Conservation (phyloP, 768 basidiomycete genomes). For the Tricholomella constricta region DNA sequence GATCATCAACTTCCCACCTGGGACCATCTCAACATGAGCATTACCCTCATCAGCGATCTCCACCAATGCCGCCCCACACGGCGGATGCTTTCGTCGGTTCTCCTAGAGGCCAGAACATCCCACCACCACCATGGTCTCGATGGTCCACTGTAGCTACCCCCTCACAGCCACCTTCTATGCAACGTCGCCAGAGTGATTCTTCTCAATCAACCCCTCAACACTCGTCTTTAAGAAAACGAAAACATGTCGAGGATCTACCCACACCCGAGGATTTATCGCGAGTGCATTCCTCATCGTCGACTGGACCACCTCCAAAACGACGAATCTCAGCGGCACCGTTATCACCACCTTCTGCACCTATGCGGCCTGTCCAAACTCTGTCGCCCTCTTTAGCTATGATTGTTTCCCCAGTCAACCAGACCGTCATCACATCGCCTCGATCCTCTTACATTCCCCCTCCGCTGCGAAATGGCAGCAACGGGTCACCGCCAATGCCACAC, state of each 20-base stretch:
- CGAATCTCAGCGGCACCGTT: conserved; percentile 33
- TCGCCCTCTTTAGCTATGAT: conserved; percentile 68
- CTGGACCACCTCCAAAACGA: conserved; percentile 37
- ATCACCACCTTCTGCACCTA: conserved; percentile 26
- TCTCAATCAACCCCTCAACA: conserved; percentile 39
- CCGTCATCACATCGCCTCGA: conserved; percentile 39
- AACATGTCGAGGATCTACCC: conserved; percentile 41
- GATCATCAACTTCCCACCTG: conserved; percentile 13
- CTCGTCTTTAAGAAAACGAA: conserved; percentile 46
- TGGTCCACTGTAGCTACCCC: conserved; percentile 51
- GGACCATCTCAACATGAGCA: conserved; percentile 16
- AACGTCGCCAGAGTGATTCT: conserved; percentile 37
- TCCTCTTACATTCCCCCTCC: conserved; percentile 32
- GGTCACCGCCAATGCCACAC: conserved; percentile 27
- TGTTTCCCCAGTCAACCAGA: conserved; percentile 54
- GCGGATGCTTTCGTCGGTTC: conserved; percentile 12
- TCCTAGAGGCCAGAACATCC: conserved; percentile 24
- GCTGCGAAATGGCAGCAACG: conserved; percentile 24
- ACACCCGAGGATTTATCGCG: conserved; percentile 24
- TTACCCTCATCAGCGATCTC: conserved; percentile 17
- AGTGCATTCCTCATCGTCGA: conserved; percentile 24
- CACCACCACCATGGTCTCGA: conserved; percentile 49
- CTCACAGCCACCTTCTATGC: conserved; percentile 45
- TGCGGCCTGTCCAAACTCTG: conserved; percentile 46
- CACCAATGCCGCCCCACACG: conserved; percentile 18